Evolutionary conservation across 139 green algal species (phyloP), one percentile per base, ranked within the genome.

Genomic region (Deuterostichococcus epilithicus): DNA sequence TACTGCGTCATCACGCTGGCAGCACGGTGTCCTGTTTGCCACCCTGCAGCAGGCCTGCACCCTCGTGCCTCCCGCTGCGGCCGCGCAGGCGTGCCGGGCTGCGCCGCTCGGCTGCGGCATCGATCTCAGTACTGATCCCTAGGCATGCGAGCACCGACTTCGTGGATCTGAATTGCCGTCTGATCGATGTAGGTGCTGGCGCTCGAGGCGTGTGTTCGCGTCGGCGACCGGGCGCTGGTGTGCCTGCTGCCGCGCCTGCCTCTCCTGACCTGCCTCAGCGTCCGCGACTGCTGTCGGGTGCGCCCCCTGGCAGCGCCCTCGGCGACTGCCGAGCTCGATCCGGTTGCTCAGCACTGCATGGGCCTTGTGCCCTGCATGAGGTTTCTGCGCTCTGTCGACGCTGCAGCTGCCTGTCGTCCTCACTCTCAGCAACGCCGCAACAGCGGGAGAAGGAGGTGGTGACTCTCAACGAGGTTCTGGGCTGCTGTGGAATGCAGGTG

Each of bases 151-250:
- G n/a, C n/a, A n/a, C n/a, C n/a, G n/a, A n/a, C n/a, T n/a, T n/a
- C n/a, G n/a, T n/a, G n/a, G n/a, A n/a, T n/a, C n/a, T n/a, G n/a
- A n/a, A n/a, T n/a, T n/a, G n/a, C n/a, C n/a, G n/a, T n/a, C n/a
- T n/a, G n/a, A n/a, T n/a, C n/a, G n/a, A n/a, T n/a, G n/a, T n/a
- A n/a, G n/a, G 37, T 25, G 25, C 60, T 81, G 70, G 71, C 77
- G 23, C 26, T 81, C 30, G 18, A 70, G 59, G 8, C 60, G 2
- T 81, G 77, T 38, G 59, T 72, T 4, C 36, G 77, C n/a, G 37
- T 81, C 20, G 37, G 37, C 23, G 77, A 81, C 60, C 38, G 26
- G 5, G 70, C 70, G n/a, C 66, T 63, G 52, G 18, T 81, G 70
- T n/a, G 13, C 34, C 15, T 81, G 30, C 70, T 77, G 77, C 39